Evolutionary conservation across 2,329 filamentous ascomycete genomes (phyloP), one percentile per base, ranked within the genome.

Genomic region (Cladosporium oxysporum): DNA sequence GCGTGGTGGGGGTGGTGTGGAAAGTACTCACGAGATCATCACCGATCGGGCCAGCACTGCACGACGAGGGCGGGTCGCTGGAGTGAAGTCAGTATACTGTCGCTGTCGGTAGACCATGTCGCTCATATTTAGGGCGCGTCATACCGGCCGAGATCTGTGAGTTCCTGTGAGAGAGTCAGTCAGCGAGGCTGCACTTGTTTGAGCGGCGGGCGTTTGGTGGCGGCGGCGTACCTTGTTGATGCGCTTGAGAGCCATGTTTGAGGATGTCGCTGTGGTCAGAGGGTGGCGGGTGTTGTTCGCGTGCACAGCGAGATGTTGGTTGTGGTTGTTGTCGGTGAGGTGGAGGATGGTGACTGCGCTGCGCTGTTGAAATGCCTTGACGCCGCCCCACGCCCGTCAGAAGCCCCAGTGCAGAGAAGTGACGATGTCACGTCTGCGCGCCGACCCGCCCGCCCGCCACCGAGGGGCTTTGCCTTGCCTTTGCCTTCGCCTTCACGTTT

Each of bases 61-160:
- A 99, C 74, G 94, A 98, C 67, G 95, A 98, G 78, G 95, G 95
- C 79, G 95, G 95, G 81, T 99, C 95, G 85, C 95, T 98, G 75
- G 70, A 66, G 35, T 35, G 62, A 57, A 66, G 76, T 82, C 74
- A 82, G 78, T 72, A 66, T 55, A n/a, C 41, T 62, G 29, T 26
- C 21, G 41, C 41, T 47, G n/a, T 47, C 10, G n/a, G 12, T n/a
- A 47, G 57, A 41, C 44, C 47, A 50, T 57, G 58, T 37, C 21
- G 61, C 52, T 52, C 29, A 49, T n/a, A 55, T 67, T 50, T 62
- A 62, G 41, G 31, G 33, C 67, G 80, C 23, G 23, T 18, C 81
- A 73, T 82, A 94, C 91, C 91, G 91, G 84, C 91, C 91, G 82
- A 95, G 87, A 80, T 95, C 91, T 82, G 90, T 90, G 80, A 95